Conservation (phyloP, 2,329 filamentous ascomycete genomes). For the Cytospora chrysosperma region DNA sequence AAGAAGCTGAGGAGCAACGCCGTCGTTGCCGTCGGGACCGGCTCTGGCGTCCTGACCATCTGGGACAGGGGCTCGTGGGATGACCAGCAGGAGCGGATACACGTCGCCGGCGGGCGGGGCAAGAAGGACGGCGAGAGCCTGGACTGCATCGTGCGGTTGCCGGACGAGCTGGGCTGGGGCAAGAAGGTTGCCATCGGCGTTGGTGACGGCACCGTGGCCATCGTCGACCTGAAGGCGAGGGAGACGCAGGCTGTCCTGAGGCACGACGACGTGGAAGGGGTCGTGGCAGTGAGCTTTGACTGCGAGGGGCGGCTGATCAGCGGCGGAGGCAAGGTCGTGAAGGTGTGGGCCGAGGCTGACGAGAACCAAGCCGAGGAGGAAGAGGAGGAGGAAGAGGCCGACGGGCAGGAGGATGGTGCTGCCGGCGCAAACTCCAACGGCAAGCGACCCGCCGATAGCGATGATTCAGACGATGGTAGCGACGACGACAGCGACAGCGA, state of each 20-base stretch:
- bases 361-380: constrained; percentile 49
- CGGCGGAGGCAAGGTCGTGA: constrained; percentile 80
- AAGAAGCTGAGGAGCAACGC: constrained; percentile 66
- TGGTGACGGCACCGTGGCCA: constrained; percentile 74
- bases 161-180: constrained; percentile 64
- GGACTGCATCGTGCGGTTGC: constrained; percentile 73
- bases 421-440: constrained; percentile 37
- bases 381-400: constrained; percentile 34
- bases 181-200: constrained; percentile 78
- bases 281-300: constrained; percentile 81
- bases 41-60: constrained; percentile 78
- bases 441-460: constrained; percentile 48
- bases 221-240: constrained; percentile 73
- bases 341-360: constrained; percentile 80
- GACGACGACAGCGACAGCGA: constrained; percentile 47
- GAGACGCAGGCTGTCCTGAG: constrained; percentile 67
- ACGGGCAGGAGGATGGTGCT: constrained; percentile 45
- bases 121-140: constrained; percentile 68
- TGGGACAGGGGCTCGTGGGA: constrained; percentile 97
- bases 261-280: constrained; percentile 86
- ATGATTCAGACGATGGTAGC: constrained; percentile 41
- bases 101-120: constrained; percentile 62
- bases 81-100: constrained; percentile 87
- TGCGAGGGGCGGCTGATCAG: constrained; percentile 83
- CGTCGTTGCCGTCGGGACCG: constrained; percentile 72